Evolutionary conservation across 805 yeast genomes (phyloP).

Genomic region (Naumovozyma baii): DNA sequence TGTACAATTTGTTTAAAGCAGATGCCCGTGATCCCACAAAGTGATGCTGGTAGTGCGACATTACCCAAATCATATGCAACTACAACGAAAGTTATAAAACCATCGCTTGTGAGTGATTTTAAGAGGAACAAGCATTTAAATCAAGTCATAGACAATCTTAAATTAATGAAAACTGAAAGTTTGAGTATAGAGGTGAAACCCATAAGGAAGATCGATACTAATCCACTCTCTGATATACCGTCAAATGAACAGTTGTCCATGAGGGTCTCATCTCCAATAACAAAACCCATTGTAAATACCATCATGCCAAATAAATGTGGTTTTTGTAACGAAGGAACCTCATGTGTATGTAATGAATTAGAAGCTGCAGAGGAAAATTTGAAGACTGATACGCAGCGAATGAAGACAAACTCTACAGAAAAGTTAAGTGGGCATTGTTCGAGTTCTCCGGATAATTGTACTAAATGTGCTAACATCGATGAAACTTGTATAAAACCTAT

Average conservation of each 20-base stretch:
- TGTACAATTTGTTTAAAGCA: background rate
- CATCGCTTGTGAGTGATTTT: background rate
- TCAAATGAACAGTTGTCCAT: too few species aligned
- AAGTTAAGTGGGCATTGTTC: constrained; percentile 23
- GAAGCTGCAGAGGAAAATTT: constrained; percentile 32
- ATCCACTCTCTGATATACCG: too few species aligned
- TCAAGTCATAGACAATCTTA: background rate
- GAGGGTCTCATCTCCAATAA: too few species aligned
- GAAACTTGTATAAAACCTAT: constrained; percentile 19
- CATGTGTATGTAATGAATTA: constrained; percentile 85
- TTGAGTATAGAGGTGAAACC: background rate
- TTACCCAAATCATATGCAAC: background rate
- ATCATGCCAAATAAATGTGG: constrained; percentile 45
- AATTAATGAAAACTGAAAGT: background rate
- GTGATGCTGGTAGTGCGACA: too few species aligned
- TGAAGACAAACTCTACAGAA: too few species aligned
- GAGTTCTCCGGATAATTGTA: constrained; percentile 45
- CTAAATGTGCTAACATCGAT: constrained; percentile 35
- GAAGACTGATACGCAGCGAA: background rate
- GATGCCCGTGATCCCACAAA: background rate
- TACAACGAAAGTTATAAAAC: background rate
- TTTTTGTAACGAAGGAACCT: constrained; percentile 83
- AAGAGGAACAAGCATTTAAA: background rate
- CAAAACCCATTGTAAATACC: too few species aligned
- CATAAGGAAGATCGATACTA: background rate